Conservation (phyloP, 2,329 filamentous ascomycete species). For the Thyridium curvatum region DNA sequence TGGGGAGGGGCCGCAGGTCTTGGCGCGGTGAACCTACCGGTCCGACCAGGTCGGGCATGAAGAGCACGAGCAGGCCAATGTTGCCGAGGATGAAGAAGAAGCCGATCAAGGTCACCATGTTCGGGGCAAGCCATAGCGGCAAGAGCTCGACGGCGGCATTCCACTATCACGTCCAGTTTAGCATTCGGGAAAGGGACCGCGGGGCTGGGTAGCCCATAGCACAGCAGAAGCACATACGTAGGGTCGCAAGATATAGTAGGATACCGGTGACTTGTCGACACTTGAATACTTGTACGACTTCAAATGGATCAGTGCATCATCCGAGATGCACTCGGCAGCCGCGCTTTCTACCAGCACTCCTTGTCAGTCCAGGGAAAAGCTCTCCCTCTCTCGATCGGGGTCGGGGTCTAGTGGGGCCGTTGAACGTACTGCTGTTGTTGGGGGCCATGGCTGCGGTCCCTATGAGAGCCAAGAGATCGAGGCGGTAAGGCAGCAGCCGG, state of each 20-base stretch:
- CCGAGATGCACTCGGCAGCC: constrained; percentile 70
- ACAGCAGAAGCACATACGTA: constrained; percentile 61
- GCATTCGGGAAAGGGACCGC: constrained; percentile 7
- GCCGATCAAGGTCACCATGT: constrained; percentile 92
- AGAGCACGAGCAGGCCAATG: constrained; percentile 65
- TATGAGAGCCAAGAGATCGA: too few species aligned
- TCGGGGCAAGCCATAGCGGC: constrained; percentile 93
- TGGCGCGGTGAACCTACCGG: constrained; percentile 52
- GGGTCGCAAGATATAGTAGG: constrained; percentile 86
- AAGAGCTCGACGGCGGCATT: constrained; percentile 89
- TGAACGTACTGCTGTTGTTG: constrained; percentile 25
- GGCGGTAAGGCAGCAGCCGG: too few species aligned
- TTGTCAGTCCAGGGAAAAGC: neutral
- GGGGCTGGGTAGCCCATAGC: constrained; percentile 6
- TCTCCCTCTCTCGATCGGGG: constrained; percentile 3
- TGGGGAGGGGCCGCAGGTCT: too few species aligned
- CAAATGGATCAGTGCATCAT: constrained; percentile 85
- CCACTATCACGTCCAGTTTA: constrained; percentile 58
- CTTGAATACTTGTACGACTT: constrained; percentile 96
- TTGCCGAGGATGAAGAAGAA: constrained; percentile 93
- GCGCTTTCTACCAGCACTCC: constrained; percentile 36
- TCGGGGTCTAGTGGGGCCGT: neutral
- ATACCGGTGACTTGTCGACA: constrained; percentile 92
- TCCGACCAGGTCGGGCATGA: constrained; percentile 84
- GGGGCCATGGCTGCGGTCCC: constrained; percentile 24